Evolutionary conservation across 1,284 basidiomycete species (phyloP), one percentile per base, ranked within the genome.

Genomic region (Neolentinus lepideus): DNA sequence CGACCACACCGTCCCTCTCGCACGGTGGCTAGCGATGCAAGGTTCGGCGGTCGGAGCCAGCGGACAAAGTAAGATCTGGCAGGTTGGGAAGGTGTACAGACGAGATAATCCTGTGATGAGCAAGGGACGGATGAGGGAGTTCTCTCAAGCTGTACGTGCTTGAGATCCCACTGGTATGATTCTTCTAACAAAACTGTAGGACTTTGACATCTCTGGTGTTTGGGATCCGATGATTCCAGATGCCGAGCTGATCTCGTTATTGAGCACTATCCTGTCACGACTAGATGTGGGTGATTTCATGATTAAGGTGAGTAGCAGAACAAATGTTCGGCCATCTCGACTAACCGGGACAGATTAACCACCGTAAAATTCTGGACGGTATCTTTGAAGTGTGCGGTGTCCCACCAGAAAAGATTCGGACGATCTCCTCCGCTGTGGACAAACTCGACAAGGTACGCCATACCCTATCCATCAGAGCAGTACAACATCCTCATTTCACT

Each of bases 141-240:
- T 99, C 69, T 95, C 93, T 68, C 96, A 99, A 74, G 98, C 96
- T 61, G 93, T 95, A 63, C 65, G 22, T 22, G 47, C 58, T 27
- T 45, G 8, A 10, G 2, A 11, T 25, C 19, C 25, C 51, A 38
- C 2, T 16, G 29, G 2, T 43, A 29, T 29, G 1, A 33, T 52
- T n/a, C n/a, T 16, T 21, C 38, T 43, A 14, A 54, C 51, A 19
- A 74, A 78, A 75, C 77, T 56, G 72, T 56, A 85, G 94, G 96
- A 99, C 71, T 92, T 98, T 65, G 97, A 99, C 71, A 95, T 99
- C 60, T 85, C 92, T n/a, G 96, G 96, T 24, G 67, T 71, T 6
- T 96, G 91, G 84, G 96, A 99, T 71, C 75, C 92, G 2, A 99
- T 99, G 96, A 90, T 99, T 54, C 93, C 96, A 14, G 97, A 99